Base-by-base conservation (phyloP, 164 flowering plant species). In the Vitis cinerea region DNA sequence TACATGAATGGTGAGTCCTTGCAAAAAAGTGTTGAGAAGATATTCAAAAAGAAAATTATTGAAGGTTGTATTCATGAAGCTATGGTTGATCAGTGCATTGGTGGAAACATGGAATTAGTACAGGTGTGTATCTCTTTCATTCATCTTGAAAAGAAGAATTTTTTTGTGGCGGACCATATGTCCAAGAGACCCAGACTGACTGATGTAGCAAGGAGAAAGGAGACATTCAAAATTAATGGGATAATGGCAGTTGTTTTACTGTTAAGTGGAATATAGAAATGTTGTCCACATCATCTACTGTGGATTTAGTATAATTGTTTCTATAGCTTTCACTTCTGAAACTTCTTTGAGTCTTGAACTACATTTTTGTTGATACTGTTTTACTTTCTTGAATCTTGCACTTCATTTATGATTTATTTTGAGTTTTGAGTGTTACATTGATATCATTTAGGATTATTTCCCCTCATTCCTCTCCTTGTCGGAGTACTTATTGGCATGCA, bases 51-150 rank as follows among this genome's bases (percentile, higher is more conserved):
- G 82, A 93, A 93, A 75, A 72, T 90, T 58, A 64, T 86, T 58
- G 88, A 84, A 50, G 91, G 84, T 47, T 83, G 86, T 74, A 74
- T 93, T 52, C 78, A 75, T 53, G 83, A 82, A 65, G 69, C 62
- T 67, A 76, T 93, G 75, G 73, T 93, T 80, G 91, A 85, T 71
- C 91, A 87, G 62, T 93, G 97, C 71, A 80, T 93, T 63, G 77
- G 66, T 64, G 90, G 93, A 29, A 81, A 86, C 64, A 82, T 81
- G 77, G 86, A 79, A 51, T 70, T 88, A 69, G 85, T 83, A n/a
- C 79, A 87, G 93, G 98, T 90, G 74, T 57, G 57, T 9, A 13
- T 30, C 44, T 31, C 37, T 19, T 17, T 44, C 49, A 30, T 13
- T 23, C n/a, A 53, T 53, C 56, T 53, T 5, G 9, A 53, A 14